Percentiles rank a stretch among this genome's conserved stretches.
phyloP scores from a whole-genome alignment of 306 rosid genomes.

The Purshia tridentata region DNA sequence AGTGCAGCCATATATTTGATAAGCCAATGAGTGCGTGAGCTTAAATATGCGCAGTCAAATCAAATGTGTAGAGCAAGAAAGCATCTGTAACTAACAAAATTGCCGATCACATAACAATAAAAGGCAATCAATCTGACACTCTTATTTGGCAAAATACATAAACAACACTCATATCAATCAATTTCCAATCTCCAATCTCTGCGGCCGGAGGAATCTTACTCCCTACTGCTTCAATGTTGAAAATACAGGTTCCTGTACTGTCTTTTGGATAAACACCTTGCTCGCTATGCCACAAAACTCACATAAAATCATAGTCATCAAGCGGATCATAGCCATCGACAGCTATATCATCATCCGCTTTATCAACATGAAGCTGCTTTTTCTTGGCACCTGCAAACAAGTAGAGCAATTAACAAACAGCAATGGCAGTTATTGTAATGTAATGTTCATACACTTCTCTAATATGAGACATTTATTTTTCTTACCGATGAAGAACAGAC shows the following conservation, averaged over 20 bases:
- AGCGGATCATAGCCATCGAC: conserved; percentile 50
- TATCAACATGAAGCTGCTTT: conserved; percentile 82
- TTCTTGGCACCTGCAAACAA: conserved; percentile 67
- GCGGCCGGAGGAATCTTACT: background rate
- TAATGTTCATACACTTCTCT: background rate
- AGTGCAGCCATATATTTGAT: background rate
- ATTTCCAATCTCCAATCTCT: background rate
- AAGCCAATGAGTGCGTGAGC: conserved; percentile 9
- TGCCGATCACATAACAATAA: background rate
- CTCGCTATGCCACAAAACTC: conserved; percentile 27
- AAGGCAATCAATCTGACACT: background rate
- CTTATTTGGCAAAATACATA: conserved; percentile 17
- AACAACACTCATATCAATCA: conserved; percentile 19
- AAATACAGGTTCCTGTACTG: conserved; percentile 17
- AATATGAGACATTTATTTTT: too few species aligned
- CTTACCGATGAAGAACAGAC: too few species aligned
- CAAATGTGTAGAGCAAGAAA: background rate
- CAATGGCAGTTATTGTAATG: background rate
- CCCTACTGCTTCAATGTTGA: conserved; percentile 14
- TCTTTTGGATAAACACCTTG: background rate
- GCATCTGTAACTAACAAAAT: conserved; percentile 15
- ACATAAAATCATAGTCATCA: conserved; percentile 92
- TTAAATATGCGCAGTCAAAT: background rate
- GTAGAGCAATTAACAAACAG: background rate
- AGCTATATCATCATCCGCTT: conserved; percentile 74